These are phyloP conservation scores for Excoecaria cochinchinensis DNA, from an alignment of 345 rosid species.

Conservation along the genomic window DNA sequence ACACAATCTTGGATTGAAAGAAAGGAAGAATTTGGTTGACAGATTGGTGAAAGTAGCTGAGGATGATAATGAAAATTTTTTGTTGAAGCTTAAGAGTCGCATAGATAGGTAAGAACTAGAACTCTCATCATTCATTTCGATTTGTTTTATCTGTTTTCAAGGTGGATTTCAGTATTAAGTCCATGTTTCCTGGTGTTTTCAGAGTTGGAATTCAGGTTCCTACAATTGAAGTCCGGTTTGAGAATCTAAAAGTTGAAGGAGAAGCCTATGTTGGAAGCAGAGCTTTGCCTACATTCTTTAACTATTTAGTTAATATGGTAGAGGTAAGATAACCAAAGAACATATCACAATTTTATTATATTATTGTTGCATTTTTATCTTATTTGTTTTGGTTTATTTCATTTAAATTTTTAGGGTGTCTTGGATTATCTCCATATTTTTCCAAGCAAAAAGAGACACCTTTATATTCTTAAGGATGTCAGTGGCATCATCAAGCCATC, in stretches of 20 bases:
- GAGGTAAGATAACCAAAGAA: neutral
- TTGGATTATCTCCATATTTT: neutral
- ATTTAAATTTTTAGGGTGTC: neutral
- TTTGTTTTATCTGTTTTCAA: neutral
- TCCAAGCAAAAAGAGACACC: neutral
- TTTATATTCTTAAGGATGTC: constrained; percentile 34
- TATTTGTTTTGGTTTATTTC: neutral
- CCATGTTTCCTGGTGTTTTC: neutral
- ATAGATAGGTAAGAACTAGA: neutral
- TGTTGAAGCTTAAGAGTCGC: neutral
- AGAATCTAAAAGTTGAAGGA: neutral
- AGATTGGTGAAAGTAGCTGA: neutral
- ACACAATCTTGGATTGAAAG: neutral
- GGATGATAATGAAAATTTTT: neutral
- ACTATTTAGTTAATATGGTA: neutral
- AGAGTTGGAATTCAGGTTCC: constrained; percentile 2
- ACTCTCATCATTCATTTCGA: neutral
- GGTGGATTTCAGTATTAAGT: neutral
- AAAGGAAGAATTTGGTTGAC: constrained; percentile 2
- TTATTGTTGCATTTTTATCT: neutral
- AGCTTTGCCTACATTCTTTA: constrained; percentile 1
- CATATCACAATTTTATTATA: neutral
- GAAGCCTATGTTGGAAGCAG: neutral
- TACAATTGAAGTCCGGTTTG: neutral
- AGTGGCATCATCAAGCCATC: constrained; percentile 51